Conservation (phyloP, 1,139 yeast species). For the Pichia sp. region DNA sequence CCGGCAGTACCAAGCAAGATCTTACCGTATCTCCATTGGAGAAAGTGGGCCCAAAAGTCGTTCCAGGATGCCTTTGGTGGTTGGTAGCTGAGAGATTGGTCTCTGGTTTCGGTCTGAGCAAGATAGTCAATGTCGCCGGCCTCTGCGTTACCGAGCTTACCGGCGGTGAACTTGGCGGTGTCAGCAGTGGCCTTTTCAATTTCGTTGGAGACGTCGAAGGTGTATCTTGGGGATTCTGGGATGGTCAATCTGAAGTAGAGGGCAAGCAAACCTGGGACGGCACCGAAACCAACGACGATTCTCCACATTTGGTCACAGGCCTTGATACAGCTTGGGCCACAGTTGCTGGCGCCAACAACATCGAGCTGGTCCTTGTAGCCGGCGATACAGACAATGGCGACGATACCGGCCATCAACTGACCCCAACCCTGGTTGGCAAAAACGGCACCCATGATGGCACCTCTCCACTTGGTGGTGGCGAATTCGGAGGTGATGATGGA, state of each 20-base stretch:
- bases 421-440: conserved; percentile 94
- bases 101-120: conserved; percentile 35
- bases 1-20: conserved; percentile 90
- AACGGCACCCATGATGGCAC: conserved; percentile 92
- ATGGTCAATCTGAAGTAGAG: conserved; percentile 86
- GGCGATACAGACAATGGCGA: conserved; percentile 66
- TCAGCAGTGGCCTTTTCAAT: conserved; percentile 64
- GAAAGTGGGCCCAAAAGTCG: conserved; percentile 68
- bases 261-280: conserved; percentile 80
- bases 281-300: conserved; percentile 79
- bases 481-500: conserved; percentile 88
- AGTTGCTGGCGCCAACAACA: conserved; percentile 49
- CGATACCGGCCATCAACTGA: conserved; percentile 80
- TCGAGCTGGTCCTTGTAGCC: conserved; percentile 60
- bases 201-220: conserved; percentile 65
- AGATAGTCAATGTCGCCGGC: conserved; percentile 31
- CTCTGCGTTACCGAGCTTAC: conserved; percentile 43
- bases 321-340: conserved; percentile 56
- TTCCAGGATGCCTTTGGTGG: conserved; percentile 56
- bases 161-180: conserved; percentile 44
- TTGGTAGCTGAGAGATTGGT: conserved; percentile 35
- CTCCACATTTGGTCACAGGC: conserved; percentile 96
- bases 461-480: conserved; percentile 91
- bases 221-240: conserved; percentile 90
- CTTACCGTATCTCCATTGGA: conserved; percentile 85